Conservation (phyloP, 2,329 filamentous ascomycete genomes). For the Dendrostoma leiphaemia region DNA sequence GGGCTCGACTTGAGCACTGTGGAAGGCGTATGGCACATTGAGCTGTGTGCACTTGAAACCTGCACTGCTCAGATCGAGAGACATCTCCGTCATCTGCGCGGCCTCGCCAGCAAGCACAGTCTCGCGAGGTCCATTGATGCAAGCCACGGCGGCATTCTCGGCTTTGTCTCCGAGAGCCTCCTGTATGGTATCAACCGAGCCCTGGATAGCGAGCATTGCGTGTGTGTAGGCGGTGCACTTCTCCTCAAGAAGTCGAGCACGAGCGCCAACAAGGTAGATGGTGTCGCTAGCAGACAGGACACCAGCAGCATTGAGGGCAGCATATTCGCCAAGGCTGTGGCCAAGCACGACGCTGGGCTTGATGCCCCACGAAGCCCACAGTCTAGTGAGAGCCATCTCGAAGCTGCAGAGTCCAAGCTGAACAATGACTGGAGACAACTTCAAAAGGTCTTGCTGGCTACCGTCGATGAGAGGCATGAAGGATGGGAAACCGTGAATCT, state of each 20-base stretch:
- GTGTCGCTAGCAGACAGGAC: constrained; percentile 70
- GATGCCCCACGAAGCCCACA: constrained; percentile 58
- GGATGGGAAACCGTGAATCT: constrained; percentile 52
- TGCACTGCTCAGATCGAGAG: constrained; percentile 29
- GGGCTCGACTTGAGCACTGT: constrained; percentile 51
- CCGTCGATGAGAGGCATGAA: constrained; percentile 53
- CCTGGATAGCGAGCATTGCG: constrained; percentile 51
- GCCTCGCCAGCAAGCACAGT: constrained; percentile 63
- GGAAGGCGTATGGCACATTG: constrained; percentile 52
- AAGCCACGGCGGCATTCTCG: constrained; percentile 54
- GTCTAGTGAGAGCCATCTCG: constrained; percentile 55
- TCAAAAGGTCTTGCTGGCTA: constrained; percentile 39
- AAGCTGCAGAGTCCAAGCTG: constrained; percentile 55
- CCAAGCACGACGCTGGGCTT: constrained; percentile 47
- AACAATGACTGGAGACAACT: constrained; percentile 47
- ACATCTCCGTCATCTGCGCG: constrained; percentile 42
- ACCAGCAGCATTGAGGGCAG: constrained; percentile 67
- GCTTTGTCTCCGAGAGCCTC: constrained; percentile 46
- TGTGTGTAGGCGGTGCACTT: constrained; percentile 67
- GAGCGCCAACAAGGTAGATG: constrained; percentile 67
- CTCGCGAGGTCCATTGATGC: constrained; percentile 73
- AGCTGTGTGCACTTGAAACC: constrained; percentile 44
- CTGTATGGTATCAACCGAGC: constrained; percentile 49
- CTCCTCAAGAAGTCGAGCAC: constrained; percentile 63
- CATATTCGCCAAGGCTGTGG: constrained; percentile 67